phyloP scores from a whole-genome alignment of 768 basidiomycete species.

The Psilocybe cyanescens region DNA sequence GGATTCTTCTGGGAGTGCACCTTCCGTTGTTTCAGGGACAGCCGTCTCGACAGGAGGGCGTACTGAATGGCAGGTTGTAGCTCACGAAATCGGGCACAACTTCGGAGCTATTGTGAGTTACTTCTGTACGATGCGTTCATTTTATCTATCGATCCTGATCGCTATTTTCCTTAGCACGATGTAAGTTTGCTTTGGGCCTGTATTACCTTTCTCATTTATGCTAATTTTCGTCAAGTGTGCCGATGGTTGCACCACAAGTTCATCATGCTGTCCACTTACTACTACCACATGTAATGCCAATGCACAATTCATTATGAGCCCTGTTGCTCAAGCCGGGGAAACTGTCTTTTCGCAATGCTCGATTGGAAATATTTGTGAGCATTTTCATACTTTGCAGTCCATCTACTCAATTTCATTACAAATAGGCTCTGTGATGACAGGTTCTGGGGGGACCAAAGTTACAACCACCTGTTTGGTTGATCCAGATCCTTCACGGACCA shows the following conservation, averaged over 20 bases:
- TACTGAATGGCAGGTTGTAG: slow-evolving; percentile 82
- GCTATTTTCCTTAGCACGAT: slow-evolving; percentile 50
- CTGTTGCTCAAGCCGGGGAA: slow-evolving; percentile 67
- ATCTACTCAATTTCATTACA: not conserved
- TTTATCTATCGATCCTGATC: slow-evolving; percentile 14
- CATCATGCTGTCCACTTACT: slow-evolving; percentile 72
- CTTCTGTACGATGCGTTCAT: not conserved
- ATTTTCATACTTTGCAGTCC: slow-evolving; percentile 6
- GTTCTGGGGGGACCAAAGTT: slow-evolving; percentile 42
- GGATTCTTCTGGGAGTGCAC: slow-evolving; percentile 45
- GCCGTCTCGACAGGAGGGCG: slow-evolving; percentile 79
- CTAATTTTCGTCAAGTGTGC: slow-evolving; percentile 51
- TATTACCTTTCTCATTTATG: slow-evolving; percentile 10
- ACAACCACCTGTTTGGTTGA: slow-evolving; percentile 73
- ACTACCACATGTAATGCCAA: slow-evolving; percentile 63
- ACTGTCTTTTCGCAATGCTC: slow-evolving; percentile 77
- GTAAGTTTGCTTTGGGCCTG: slow-evolving; percentile 34
- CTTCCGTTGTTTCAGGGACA: slow-evolving; percentile 72
- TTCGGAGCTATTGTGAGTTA: slow-evolving; percentile 84
- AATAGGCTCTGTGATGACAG: slow-evolving; percentile 67
- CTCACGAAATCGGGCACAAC: slow-evolving; percentile 87
- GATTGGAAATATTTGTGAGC: slow-evolving; percentile 83
- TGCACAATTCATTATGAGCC: slow-evolving; percentile 82
- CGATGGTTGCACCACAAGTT: slow-evolving; percentile 59
- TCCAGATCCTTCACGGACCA: slow-evolving; percentile 47